A percentile compares a stretch with the other conserved stretches of the same genome.
Evolutionary conservation across 148 eudicot species (phyloP).

Genomic region (Vaccinium myrtillus): DNA sequence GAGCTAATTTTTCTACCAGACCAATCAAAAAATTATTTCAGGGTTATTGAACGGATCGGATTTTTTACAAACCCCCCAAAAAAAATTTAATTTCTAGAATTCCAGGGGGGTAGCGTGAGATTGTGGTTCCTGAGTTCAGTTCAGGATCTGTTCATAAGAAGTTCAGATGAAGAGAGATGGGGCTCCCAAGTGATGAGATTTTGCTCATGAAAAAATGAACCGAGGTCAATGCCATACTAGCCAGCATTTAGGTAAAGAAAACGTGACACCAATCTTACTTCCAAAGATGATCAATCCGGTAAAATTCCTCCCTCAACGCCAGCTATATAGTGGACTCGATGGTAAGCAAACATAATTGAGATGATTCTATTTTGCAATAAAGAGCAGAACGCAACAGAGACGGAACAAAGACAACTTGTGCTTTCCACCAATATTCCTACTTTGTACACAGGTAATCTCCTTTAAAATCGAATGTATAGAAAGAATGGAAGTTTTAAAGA

Average conservation of each 20-base stretch:
- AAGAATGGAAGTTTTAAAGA: conserved; percentile 1
- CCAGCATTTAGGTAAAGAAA: neutral
- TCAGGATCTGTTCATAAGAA: neutral
- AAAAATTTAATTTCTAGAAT: no score
- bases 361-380: neutral
- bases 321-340: neutral
- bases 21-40: no score
- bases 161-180: neutral
- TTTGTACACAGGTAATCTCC: conserved; percentile 10
- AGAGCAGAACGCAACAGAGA: neutral
- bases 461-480: conserved; percentile 11
- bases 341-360: neutral
- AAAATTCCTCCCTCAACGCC: neutral
- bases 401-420: neutral
- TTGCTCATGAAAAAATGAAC: neutral
- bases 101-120: neutral
- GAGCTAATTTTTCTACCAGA: no score
- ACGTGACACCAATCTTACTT: neutral
- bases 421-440: conserved; percentile 12
- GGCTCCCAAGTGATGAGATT: neutral
- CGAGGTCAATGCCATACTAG: neutral
- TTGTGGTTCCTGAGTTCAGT: neutral
- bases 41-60: no score
- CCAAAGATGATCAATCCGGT: neutral
- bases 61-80: no score